phyloP scores from a whole-genome alignment of 1,284 basidiomycete species.

The Calocybe gambosa region DNA sequence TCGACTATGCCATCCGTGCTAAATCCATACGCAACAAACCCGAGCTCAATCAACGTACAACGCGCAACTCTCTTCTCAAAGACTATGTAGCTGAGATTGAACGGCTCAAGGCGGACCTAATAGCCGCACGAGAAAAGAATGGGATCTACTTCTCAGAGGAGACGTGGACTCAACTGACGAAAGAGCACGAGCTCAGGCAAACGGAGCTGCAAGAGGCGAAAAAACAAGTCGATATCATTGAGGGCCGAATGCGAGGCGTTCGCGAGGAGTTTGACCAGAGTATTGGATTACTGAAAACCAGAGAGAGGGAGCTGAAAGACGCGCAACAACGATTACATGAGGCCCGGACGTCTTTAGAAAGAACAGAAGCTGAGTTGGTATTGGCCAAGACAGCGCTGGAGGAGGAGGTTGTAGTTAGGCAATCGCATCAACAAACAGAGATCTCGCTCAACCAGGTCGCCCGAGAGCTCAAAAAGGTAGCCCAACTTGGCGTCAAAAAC shows the following conservation, averaged over 20 bases:
- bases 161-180: constrained; percentile 78
- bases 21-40: constrained; percentile 96
- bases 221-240: constrained; percentile 77
- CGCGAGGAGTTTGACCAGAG: constrained; percentile 89
- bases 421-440: constrained; percentile 78
- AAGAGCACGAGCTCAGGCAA: constrained; percentile 69
- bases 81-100: constrained; percentile 97
- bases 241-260: constrained; percentile 74
- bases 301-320: constrained; percentile 68
- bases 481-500: constrained; percentile 66
- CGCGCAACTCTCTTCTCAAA: constrained; percentile 86
- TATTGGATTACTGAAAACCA: constrained; percentile 67
- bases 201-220: constrained; percentile 78
- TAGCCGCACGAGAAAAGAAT: constrained; percentile 90
- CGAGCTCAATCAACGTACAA: constrained; percentile 93
- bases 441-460: constrained; percentile 67
- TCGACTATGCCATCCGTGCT: constrained; percentile 95
- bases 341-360: constrained; percentile 48
- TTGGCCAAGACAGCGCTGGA: constrained; percentile 54
- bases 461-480: constrained; percentile 57
- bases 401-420: constrained; percentile 72
- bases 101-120: constrained; percentile 84
- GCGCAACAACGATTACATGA: constrained; percentile 55
- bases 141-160: constrained; percentile 91
- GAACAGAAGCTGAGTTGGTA: constrained; percentile 50